phyloP scores from a whole-genome alignment of 176 grass and related monocot species.

The Poa pratensis region DNA sequence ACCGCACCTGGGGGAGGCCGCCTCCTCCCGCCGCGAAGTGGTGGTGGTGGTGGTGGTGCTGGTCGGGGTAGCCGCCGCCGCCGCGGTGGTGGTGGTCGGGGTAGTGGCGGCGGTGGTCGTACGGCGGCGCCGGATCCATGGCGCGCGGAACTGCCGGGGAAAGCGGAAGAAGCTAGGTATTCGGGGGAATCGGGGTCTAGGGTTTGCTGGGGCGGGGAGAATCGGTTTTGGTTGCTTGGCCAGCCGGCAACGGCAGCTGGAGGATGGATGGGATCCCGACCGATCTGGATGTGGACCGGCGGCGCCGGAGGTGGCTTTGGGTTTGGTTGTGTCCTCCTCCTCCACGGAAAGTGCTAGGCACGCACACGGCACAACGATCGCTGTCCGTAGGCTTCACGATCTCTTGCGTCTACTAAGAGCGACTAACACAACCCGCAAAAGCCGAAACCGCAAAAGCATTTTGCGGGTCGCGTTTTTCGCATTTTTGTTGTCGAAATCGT shows the following conservation, averaged over 20 bases:
- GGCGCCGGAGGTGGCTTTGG: not conserved
- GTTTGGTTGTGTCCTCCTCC: not conserved
- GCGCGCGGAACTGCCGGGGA: not conserved
- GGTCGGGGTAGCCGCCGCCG: not conserved
- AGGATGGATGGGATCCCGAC: not conserved
- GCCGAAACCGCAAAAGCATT: too few relatives aligned
- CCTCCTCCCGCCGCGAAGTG: not conserved
- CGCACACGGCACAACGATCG: not conserved
- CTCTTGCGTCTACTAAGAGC: too few relatives aligned
- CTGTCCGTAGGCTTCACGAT: too few relatives aligned
- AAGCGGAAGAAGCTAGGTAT: not conserved
- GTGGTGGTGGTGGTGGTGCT: not conserved
- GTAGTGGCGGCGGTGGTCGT: slow-evolving; percentile 31
- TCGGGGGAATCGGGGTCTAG: not conserved
- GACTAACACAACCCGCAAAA: too few relatives aligned
- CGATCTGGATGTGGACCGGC: not conserved
- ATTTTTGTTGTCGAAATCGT: too few relatives aligned
- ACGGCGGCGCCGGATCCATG: slow-evolving; percentile 23
- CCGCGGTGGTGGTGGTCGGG: not conserved
- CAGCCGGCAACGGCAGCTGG: not conserved
- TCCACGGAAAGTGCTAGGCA: not conserved
- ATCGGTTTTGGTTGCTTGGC: not conserved
- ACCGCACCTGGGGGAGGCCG: not conserved
- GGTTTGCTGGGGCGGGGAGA: not conserved
- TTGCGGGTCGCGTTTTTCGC: too few relatives aligned